Evolutionary conservation across 75 land plant genomes (phyloP), one percentile per base, ranked within the genome.

Genomic region (Isoetes taiwanensis): DNA sequence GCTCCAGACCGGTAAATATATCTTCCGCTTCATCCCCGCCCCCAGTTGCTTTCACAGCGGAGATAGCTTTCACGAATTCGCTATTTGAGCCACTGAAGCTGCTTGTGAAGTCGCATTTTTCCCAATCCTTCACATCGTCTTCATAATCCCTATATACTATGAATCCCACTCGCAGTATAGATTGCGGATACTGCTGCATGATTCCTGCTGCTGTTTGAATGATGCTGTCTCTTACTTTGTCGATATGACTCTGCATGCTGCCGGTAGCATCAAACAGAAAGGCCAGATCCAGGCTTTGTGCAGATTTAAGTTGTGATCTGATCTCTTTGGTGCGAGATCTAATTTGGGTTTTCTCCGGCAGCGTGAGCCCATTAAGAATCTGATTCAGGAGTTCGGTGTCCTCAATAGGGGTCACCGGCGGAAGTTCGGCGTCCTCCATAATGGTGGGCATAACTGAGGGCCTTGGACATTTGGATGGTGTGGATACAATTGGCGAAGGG

Each of bases 241-340:
- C 59, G 14, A 54, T 27, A 32, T 30, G 30, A 32, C 30, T 14
- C 5, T n/a, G 56, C 65, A 63, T 63, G 32, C 65, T 63, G 1
- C 62, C 62, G 1, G 65, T 63, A 21, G 65, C 65, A 32, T 63
- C 65, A 33, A 63, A 56, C n/a, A 63, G 61, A 31, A 63, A 63
- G 32, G 65, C 65, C 62, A 63, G 41, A 24, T 63, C 65, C 65
- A 63, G 25, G 35, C 54, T 35, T 26, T 63, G 65, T 17, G 62
- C 60, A n/a, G 34, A 31, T 12, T 30, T 26, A 0, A 63, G 8
- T 61, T 30, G 29, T 19, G 30, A 26, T 10, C 24, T 56, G 40
- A 63, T 63, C 61, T 63, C 65, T 21, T 25, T 16, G n/a, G 14
- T 31, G 28, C 65, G 65, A 11, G 35, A n/a, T n/a, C n/a, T n/a